phyloP scores from a whole-genome alignment of 192 early-diverging fungal species.

The Chytriomyces hyalinus region DNA sequence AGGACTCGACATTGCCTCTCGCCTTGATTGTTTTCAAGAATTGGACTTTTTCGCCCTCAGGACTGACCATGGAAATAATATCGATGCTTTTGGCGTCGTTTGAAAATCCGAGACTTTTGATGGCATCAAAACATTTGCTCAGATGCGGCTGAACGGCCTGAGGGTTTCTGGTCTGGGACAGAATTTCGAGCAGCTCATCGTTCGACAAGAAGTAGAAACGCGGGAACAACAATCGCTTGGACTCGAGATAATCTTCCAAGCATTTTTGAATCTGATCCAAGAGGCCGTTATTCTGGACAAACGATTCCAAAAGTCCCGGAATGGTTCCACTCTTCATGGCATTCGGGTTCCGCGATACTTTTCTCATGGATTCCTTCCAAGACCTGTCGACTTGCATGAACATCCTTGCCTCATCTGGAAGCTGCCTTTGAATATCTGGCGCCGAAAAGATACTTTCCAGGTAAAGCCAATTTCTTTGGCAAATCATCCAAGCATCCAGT shows the following conservation, averaged over 20 bases:
- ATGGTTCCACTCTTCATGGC: conserved; percentile 67
- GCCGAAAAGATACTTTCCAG: conserved; percentile 66
- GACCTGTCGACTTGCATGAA: conserved; percentile 63
- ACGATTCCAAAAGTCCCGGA: conserved; percentile 61
- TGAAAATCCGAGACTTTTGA: conserved; percentile 63
- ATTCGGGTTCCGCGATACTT: conserved; percentile 61
- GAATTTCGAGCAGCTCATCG: conserved; percentile 65
- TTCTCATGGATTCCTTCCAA: conserved; percentile 69
- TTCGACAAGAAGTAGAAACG: conserved; percentile 69
- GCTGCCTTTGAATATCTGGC: conserved; percentile 66
- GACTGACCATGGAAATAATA: conserved; percentile 62
- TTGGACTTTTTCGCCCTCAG: conserved; percentile 61
- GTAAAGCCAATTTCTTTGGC: conserved; percentile 68
- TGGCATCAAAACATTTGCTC: conserved; percentile 67
- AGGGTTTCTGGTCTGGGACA: conserved; percentile 67
- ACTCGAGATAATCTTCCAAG: conserved; percentile 65
- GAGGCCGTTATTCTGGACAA: conserved; percentile 63
- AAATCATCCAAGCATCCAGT: conserved; percentile 61
- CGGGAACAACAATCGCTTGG: conserved; percentile 64
- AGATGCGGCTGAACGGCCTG: conserved; percentile 69
- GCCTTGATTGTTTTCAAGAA: conserved; percentile 67
- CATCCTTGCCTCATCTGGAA: conserved; percentile 67
- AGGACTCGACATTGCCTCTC: conserved; percentile 66
- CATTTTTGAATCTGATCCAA: conserved; percentile 70
- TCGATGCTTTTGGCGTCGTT: conserved; percentile 65